These are phyloP conservation scores for Camellia oleifera DNA, from an alignment of 179 eudicot species.

Conservation along the genomic window DNA sequence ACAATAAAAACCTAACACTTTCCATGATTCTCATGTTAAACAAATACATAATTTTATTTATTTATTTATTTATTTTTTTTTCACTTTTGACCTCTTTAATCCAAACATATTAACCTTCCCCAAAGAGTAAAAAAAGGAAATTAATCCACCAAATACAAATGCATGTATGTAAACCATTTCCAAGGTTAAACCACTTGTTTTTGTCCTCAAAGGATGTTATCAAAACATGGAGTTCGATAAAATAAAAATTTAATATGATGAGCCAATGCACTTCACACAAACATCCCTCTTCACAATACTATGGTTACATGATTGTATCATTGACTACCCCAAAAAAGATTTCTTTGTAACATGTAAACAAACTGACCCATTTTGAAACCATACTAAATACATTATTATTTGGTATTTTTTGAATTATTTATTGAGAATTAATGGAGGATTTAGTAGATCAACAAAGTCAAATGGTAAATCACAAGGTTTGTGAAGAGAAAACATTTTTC, in stretches of 20 bases:
- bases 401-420: not conserved
- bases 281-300: not conserved
- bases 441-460: not conserved
- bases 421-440: not conserved
- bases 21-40: too few relatives aligned
- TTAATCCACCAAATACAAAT: not conserved
- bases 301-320: constrained; percentile 2
- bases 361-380: not conserved
- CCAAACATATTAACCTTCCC: too few relatives aligned
- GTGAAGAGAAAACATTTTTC: not conserved
- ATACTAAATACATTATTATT: not conserved
- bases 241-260: not conserved
- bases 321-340: not conserved
- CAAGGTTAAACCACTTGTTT: not conserved
- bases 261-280: not conserved
- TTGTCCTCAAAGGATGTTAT: not conserved
- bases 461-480: not conserved
- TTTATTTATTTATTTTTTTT: too few relatives aligned
- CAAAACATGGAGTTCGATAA: not conserved
- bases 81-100: too few relatives aligned
- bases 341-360: not conserved
- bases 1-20: too few relatives aligned
- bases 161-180: not conserved
- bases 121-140: not conserved
- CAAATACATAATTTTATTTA: too few relatives aligned